Base-by-base conservation (phyloP, 331 rosid genomes). In the Dryas integrifolia region DNA sequence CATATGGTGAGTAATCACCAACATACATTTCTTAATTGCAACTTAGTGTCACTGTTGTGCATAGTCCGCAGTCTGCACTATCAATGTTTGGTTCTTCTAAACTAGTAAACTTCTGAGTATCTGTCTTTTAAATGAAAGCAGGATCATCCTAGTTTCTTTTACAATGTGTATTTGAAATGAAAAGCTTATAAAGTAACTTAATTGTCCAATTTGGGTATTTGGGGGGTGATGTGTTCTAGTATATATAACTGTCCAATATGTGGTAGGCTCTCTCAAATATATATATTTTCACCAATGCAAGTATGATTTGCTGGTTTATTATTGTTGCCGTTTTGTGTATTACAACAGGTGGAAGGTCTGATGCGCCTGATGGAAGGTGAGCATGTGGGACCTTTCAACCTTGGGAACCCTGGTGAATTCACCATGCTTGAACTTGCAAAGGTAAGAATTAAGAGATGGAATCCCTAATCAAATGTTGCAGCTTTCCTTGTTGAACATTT, bases 401-500 rank as follows among this genome's bases (percentile, higher is more conserved):
- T 92, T 0, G 98, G 98, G 38, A 92, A 92, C 30, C 98, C 98
- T 0, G 98, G 98, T 66, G 98, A 92, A 88, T 92, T 92, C 82
- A 92, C 98, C 62, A 92, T 92, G 98, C 96, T 92, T 48, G 96
- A 92, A 78, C 98, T 92, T 68, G 98, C 98, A 71, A 86, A 87
- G 88, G 98, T 92, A 79, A 67, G 80, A 30, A 58, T 45, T n/a
- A 2, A 46, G 14, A 55, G 18, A 13, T 70, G 45, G 24, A 24
- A 35, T 24, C 46, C 61, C 15, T 57, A 41, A 41, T 56, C 48
- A 10, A 16, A 11, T 9, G 47, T 16, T 40, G 18, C 43, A 3
- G 16, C 58, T 46, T 58, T 57, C 4, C 3, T 30, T 45, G 5
- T 18, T 44, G 4, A 26, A 11, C 45, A 26, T 6, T 47, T 21